These are phyloP conservation scores for Fusarium verrucosum DNA, from an alignment of 2,329 filamentous ascomycete genomes.

Conservation along the genomic window DNA sequence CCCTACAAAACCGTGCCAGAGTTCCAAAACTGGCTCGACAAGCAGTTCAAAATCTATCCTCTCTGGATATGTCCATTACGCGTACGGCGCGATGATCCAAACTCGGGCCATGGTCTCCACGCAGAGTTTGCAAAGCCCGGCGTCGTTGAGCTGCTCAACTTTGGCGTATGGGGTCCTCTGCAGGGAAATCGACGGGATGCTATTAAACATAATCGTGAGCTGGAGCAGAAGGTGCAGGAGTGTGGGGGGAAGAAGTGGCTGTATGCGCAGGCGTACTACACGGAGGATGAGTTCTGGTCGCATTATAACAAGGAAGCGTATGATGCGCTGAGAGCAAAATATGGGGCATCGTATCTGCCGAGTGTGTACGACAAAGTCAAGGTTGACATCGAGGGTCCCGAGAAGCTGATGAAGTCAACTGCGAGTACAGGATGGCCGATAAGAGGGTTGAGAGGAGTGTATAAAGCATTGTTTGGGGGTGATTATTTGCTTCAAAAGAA, in stretches of 20 bases:
- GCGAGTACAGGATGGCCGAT: conserved; percentile 54
- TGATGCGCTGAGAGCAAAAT: conserved; percentile 65
- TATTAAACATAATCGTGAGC: conserved; percentile 63
- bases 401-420: conserved; percentile 46
- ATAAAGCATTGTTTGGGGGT: conserved; percentile 55
- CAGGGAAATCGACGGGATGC: conserved; percentile 56
- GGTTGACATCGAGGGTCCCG: conserved; percentile 54
- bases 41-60: conserved; percentile 59
- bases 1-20: conserved; percentile 54
- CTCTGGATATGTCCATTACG: conserved; percentile 66
- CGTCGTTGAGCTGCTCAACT: conserved; percentile 62
- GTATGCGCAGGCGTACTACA: conserved; percentile 75
- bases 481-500: conserved; percentile 58
- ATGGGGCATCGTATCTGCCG: conserved; percentile 67
- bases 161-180: conserved; percentile 69
- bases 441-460: conserved; percentile 58
- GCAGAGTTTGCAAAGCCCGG: conserved; percentile 54
- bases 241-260: conserved; percentile 74
- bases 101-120: conserved; percentile 58
- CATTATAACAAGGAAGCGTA: conserved; percentile 70
- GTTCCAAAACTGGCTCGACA: conserved; percentile 61
- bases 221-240: conserved; percentile 68
- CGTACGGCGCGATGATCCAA: conserved; percentile 53
- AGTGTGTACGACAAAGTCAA: conserved; percentile 75
- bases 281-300: conserved; percentile 73